Base-by-base conservation (phyloP, 179 eudicot species). In the Amaranthus tricolor region DNA sequence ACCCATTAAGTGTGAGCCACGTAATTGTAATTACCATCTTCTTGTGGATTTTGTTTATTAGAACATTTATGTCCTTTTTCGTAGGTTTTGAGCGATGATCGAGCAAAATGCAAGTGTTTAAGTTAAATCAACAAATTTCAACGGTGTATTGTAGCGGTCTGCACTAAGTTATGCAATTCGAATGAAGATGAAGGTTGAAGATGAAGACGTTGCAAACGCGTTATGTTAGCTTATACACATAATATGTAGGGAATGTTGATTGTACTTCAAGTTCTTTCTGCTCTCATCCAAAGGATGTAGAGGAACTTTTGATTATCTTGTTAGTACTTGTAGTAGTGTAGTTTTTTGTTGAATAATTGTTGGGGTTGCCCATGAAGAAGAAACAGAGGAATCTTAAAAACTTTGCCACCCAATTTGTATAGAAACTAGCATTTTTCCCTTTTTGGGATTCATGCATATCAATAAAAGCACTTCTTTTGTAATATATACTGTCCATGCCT, bases 51-150 rank as follows among this genome's bases (percentile, higher is more conserved):
- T 31, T 31, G 40, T 31, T 31, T 1, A 31, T 31, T 40, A 68
- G 54, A 45, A 24, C 7, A n/a, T 54, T 31, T 31, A 44, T 66
- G 74, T 9, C 31, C 0, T 2, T 66, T 84, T 56, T 72, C 40
- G 78, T 82, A 92, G 97, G 81, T 55, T 16, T 78, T 92, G 47
- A 76, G 84, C 19, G 87, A 86, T 54, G 77, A 40, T 16, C 82
- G 84, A 77, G 90, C 92, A 61, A 92, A 75, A 80, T 90, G 97
- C 87, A 86, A 63, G 58, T 92, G 97, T 74, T 77, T 84, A 24
- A 76, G 63, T 78, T 85, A 48, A 77, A 72, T 9, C 62, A 51
- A 63, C 71, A 69, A 49, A 63, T 48, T 6, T 67, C 73, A 15
- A 19, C 56, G 44, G 21, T 47, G 17, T 24, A 66, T 58, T 66